Conservation (phyloP, 108 stramenopile species). For the Parietichytrium sp. region DNA sequence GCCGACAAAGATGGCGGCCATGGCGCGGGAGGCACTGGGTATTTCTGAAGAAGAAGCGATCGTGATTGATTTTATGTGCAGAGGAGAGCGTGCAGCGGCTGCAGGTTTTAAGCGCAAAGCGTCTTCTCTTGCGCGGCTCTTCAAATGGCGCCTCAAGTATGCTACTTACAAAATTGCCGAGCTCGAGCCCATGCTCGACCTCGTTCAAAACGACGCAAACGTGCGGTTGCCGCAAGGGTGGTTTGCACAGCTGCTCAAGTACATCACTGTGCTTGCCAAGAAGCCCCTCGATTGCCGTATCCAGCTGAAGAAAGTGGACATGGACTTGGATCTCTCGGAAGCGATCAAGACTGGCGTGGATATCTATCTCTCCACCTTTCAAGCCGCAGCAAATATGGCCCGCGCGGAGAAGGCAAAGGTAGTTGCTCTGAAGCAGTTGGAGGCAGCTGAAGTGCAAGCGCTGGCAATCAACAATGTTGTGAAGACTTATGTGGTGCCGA, state of each 20-base stretch:
- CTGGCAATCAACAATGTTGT: neutral
- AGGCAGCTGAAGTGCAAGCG: neutral
- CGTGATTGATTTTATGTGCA: neutral
- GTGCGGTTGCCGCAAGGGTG: neutral
- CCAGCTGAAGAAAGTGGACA: neutral
- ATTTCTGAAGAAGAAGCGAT: neutral
- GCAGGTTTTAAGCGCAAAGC: slow-evolving; percentile 25
- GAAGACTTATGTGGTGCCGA: neutral
- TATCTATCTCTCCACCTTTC: neutral
- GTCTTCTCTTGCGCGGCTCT: neutral
- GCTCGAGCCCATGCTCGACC: neutral
- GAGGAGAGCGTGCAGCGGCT: slow-evolving; percentile 6
- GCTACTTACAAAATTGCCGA: neutral
- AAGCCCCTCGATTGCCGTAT: neutral
- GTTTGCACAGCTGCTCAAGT: neutral
- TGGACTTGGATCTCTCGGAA: neutral
- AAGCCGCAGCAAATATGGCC: neutral
- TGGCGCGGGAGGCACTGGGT: neutral
- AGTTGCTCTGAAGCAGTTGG: neutral
- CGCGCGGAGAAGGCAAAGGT: neutral
- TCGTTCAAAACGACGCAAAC: neutral
- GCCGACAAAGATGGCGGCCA: neutral
- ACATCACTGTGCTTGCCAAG: neutral
- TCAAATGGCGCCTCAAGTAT: slow-evolving; percentile 8
- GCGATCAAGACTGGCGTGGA: neutral